phyloP scores from a whole-genome alignment of 2,329 filamentous ascomycete genomes.

The Fusarium liriodendri region DNA sequence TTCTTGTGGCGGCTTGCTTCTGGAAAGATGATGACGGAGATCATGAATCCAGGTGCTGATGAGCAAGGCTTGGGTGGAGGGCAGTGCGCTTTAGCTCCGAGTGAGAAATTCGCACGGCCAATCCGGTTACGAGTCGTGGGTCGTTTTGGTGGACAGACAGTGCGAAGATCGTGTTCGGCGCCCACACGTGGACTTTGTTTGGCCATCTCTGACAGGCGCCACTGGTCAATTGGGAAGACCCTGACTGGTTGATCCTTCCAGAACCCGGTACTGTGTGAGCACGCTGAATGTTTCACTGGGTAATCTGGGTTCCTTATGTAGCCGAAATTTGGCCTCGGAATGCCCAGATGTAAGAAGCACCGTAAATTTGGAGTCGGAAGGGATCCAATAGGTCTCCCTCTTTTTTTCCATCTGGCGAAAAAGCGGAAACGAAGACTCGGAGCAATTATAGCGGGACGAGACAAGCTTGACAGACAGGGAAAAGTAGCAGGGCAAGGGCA shows the following conservation, averaged over 20 bases:
- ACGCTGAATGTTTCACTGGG: slow-evolving; percentile 4
- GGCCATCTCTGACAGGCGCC: slow-evolving; percentile 34
- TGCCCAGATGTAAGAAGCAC: slow-evolving; percentile 11
- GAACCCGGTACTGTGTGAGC: slow-evolving; percentile 23
- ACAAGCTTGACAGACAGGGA: slow-evolving; percentile 21
- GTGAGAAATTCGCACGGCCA: not conserved
- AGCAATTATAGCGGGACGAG: slow-evolving; percentile 30
- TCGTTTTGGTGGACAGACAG: slow-evolving; percentile 14
- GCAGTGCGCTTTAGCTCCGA: not conserved
- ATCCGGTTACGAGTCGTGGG: slow-evolving; percentile 7
- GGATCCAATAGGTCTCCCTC: slow-evolving; percentile 30
- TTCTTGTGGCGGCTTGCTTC: slow-evolving; percentile 37
- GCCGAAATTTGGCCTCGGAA: slow-evolving; percentile 39
- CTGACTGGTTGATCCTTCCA: slow-evolving; percentile 22
- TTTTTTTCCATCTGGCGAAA: slow-evolving; percentile 12
- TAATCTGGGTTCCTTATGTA: slow-evolving; percentile 9
- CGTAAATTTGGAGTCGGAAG: slow-evolving; percentile 21
- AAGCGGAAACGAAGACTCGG: slow-evolving; percentile 30
- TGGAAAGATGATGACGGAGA: slow-evolving; percentile 20
- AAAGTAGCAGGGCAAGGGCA: slow-evolving; percentile 25
- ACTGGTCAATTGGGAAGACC: slow-evolving; percentile 28
- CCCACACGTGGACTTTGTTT: slow-evolving; percentile 35
- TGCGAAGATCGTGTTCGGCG: slow-evolving; percentile 17
- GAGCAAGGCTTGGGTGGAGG: slow-evolving; percentile 4
- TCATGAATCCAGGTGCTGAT: slow-evolving; percentile 1